phyloP scores from a whole-genome alignment of 192 early-diverging fungal species.

The Coemansia sp. region DNA sequence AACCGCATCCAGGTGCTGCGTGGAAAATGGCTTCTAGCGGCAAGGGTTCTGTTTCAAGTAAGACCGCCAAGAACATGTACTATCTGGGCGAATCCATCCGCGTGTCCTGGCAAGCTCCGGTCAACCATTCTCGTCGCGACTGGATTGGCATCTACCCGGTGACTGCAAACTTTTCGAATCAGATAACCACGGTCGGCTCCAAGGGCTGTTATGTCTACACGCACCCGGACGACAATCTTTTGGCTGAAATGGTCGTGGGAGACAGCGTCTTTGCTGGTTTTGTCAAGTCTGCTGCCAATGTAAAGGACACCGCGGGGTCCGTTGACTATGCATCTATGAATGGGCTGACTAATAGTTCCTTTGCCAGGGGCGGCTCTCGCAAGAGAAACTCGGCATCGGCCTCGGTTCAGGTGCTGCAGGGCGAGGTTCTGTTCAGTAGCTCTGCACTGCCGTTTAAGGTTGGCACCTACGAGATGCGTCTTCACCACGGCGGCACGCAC shows the following conservation, averaged over 20 bases:
- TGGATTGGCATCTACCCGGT: conserved; percentile 94
- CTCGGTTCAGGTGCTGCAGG: conserved; percentile 26
- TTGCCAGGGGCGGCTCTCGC: background rate
- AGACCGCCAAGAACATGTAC: conserved; percentile 37
- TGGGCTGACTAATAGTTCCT: conserved; percentile 10
- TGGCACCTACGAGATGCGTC: conserved; percentile 88
- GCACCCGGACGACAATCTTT: conserved; percentile 56
- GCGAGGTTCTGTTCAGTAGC: conserved; percentile 66
- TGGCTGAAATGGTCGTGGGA: conserved; percentile 58
- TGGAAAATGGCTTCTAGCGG: conserved; percentile 10
- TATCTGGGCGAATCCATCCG: conserved; percentile 75
- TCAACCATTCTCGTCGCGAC: conserved; percentile 70
- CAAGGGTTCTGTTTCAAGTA: background rate
- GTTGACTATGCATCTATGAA: conserved; percentile 28
- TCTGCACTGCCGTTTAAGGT: conserved; percentile 77
- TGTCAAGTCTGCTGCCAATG: conserved; percentile 32
- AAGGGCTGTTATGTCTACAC: conserved; percentile 70
- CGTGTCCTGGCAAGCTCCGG: conserved; percentile 74
- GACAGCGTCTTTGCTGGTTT: conserved; percentile 52
- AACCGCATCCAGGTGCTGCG: conserved; percentile 30
- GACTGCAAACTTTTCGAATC: conserved; percentile 68
- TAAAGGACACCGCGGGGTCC: conserved; percentile 21
- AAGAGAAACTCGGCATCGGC: conserved; percentile 2
- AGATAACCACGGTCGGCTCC: conserved; percentile 77
- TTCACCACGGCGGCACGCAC: conserved; percentile 87